Evolutionary conservation across 1,139 yeast genomes (phyloP), one percentile per base, ranked within the genome.

Genomic region (Yamadazyma trypodendri): DNA sequence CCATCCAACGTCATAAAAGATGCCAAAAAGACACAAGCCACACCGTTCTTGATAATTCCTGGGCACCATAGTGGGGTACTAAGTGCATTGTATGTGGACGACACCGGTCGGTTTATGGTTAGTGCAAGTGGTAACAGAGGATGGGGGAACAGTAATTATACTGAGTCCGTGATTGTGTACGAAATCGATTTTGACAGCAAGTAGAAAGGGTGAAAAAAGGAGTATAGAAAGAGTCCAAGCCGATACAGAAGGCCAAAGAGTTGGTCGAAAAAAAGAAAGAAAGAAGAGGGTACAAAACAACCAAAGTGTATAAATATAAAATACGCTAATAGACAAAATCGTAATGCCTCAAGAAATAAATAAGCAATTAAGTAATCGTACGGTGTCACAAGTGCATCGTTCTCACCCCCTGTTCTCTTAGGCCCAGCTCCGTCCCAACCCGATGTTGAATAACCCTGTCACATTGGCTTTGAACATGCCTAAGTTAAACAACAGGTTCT

Each of bases 71-170:
- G 82, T 24, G 83, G 83, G 18, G 68, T 72, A 11, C 56, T 77
- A 36, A 68, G 77, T 44, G 75, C 79, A 36, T 65, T 85, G 46
- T 70, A 77, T 45, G 83, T 90, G 24, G 97, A 90, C 56, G 92
- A 89, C 29, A 84, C 92, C 1, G 89, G 95, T 32, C 67, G 92
- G 48, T 92, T 86, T 58, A 72, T 92, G 81, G 77, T 90, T 11
- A 84, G 96, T 54, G 83, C 97, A 1, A 85, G 96, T 60, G 98
- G 98, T 6, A 87, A 85, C 49, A 75, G 97, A 54, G 98, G 98
- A 3, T 90, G 97, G 97, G 77, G 76, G 1, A 92, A 84, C 52
- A 86, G 95, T 2, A 64, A 69, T 24, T 76, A 81, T 29, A 84
- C 95, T 0, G 98, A 92, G 45, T 76, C 82, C 21, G 85, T 86